phyloP scores from a whole-genome alignment of 1,284 basidiomycete genomes.

The Ganoderma lingzhi region DNA sequence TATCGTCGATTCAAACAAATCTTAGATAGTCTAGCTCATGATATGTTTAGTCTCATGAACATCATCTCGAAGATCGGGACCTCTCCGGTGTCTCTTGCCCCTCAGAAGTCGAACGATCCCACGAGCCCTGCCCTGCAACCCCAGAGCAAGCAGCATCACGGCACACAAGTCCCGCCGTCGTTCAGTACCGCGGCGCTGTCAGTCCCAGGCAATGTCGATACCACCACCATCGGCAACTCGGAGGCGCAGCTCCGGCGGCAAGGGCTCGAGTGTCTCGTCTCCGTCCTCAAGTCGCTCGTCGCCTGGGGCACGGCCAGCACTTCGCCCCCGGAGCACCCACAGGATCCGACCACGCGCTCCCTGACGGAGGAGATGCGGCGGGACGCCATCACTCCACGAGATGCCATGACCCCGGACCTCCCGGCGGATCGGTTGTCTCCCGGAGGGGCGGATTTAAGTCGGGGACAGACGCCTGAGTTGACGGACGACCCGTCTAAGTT shows the following conservation, averaged over 20 bases:
- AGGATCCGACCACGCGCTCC: slow-evolving; percentile 53
- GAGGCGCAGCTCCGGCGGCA: slow-evolving; percentile 89
- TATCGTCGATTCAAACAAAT: slow-evolving; percentile 16
- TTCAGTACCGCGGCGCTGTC: slow-evolving; percentile 75
- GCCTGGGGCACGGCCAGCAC: slow-evolving; percentile 80
- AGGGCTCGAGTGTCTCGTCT: slow-evolving; percentile 89
- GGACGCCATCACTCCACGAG: slow-evolving; percentile 59
- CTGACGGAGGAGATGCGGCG: slow-evolving; percentile 58
- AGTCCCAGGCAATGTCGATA: slow-evolving; percentile 73
- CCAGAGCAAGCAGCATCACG: slow-evolving; percentile 55
- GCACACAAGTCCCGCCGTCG: slow-evolving; percentile 60
- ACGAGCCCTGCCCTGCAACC: slow-evolving; percentile 65
- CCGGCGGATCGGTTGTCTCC: slow-evolving; percentile 57
- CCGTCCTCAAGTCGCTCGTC: slow-evolving; percentile 88
- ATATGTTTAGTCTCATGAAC: slow-evolving; percentile 80
- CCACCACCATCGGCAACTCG: slow-evolving; percentile 70
- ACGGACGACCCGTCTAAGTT: slow-evolving; percentile 92
- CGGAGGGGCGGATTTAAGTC: slow-evolving; percentile 58
- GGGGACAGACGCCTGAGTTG: slow-evolving; percentile 79
- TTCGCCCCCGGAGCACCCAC: slow-evolving; percentile 51
- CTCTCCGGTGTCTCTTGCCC: slow-evolving; percentile 61
- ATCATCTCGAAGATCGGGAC: slow-evolving; percentile 92
- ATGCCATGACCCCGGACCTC: slow-evolving; percentile 61
- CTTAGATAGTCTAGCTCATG: background rate
- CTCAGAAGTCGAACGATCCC: slow-evolving; percentile 61